A percentile compares a stretch with the other conserved stretches of the same genome.
Conservation (phyloP, 345 rosid genomes). For the Trapa incisa region DNA sequence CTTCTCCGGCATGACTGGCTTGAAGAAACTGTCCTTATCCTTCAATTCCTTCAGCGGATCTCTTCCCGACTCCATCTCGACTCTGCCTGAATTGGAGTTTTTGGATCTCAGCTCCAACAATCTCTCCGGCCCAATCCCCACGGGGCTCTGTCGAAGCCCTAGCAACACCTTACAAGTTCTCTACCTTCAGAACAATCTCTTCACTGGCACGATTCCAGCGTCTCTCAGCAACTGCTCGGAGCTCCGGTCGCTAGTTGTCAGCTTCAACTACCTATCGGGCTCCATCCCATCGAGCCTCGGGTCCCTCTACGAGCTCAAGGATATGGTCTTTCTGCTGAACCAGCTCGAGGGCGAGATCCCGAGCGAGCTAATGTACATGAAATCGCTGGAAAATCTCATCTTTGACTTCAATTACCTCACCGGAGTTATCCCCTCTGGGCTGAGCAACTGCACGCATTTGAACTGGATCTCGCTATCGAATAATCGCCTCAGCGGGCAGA, state of each 20-base stretch:
- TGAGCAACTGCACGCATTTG: constrained; percentile 63
- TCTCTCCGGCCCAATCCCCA: constrained; percentile 47
- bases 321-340: constrained; percentile 78
- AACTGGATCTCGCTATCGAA: constrained; percentile 92
- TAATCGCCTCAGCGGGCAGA: constrained; percentile 59
- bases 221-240: constrained; percentile 75
- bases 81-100: constrained; percentile 34
- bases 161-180: constrained; percentile 40
- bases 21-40: constrained; percentile 45
- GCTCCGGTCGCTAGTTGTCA: constrained; percentile 70
- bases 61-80: constrained; percentile 51
- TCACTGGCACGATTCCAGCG: constrained; percentile 56
- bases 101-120: constrained; percentile 80
- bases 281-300: constrained; percentile 77
- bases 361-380: constrained; percentile 39
- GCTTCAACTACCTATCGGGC: constrained; percentile 71
- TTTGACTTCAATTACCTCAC: constrained; percentile 79
- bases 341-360: constrained; percentile 81
- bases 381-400: constrained; percentile 56
- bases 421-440: constrained; percentile 55
- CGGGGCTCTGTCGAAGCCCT: constrained; percentile 42
- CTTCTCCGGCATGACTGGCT: constrained; percentile 40
- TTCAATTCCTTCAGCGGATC: constrained; percentile 49
- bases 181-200: constrained; percentile 58
- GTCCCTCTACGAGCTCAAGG: constrained; percentile 48